These are phyloP conservation scores for Sanguinoderma infundibulare DNA, from an alignment of 1,284 basidiomycete species.

Conservation along the genomic window DNA sequence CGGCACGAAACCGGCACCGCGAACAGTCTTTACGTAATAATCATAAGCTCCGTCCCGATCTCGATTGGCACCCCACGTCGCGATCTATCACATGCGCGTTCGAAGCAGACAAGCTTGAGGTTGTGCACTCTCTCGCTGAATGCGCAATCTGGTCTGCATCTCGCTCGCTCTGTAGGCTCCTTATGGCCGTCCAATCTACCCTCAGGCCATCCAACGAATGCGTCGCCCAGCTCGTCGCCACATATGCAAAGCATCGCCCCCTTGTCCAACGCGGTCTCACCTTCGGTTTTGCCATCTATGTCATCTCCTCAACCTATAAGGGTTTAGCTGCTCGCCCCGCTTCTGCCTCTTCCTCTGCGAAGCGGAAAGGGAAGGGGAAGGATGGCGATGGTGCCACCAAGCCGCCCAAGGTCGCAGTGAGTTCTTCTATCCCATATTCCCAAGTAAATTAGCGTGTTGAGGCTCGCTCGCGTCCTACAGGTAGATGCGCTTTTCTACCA, in stretches of 20 bases:
- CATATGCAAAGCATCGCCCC: constrained; percentile 69
- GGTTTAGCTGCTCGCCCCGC: constrained; percentile 50
- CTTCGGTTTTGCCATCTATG: constrained; percentile 64
- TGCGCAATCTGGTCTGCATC: too few relatives aligned
- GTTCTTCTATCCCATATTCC: constrained; percentile 30
- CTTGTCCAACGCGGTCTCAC: constrained; percentile 73
- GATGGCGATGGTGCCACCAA: constrained; percentile 44
- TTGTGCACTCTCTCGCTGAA: too few relatives aligned
- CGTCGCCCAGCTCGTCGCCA: constrained; percentile 47
- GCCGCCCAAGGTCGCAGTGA: constrained; percentile 67
- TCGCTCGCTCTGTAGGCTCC: not conserved
- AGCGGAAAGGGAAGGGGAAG: constrained; percentile 45
- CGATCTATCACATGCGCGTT: constrained; percentile 12
- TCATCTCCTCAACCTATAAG: constrained; percentile 61
- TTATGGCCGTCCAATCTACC: constrained; percentile 36
- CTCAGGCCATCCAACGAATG: constrained; percentile 33
- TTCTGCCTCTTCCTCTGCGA: constrained; percentile 22
- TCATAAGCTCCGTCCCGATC: too few relatives aligned
- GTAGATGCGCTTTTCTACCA: constrained; percentile 92
- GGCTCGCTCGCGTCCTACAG: constrained; percentile 38
- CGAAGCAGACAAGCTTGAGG: too few relatives aligned
- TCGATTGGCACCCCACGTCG: constrained; percentile 3
- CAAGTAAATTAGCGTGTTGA: not conserved
- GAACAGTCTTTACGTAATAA: too few relatives aligned
- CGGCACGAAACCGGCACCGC: too few relatives aligned